Conservation (phyloP, 2,329 filamentous ascomycete genomes). For the Penicillium aurantiogriseum region DNA sequence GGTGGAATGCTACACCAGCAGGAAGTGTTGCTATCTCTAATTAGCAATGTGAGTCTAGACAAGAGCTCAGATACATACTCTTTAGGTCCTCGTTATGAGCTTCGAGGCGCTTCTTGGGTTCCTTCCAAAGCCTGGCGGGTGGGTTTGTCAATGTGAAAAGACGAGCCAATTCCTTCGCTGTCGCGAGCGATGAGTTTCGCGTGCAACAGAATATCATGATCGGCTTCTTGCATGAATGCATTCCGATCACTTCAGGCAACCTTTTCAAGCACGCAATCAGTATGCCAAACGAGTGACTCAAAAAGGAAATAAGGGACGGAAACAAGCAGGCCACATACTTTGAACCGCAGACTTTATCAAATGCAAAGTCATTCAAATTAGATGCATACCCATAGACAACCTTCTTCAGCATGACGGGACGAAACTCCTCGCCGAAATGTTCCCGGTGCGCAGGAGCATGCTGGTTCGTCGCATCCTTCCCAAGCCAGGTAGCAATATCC, state of each 20-base stretch:
- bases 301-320: neutral
- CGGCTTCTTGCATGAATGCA: slow-evolving; percentile 68
- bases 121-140: slow-evolving; percentile 61
- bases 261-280: slow-evolving; percentile 39
- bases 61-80: slow-evolving; percentile 35
- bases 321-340: slow-evolving; percentile 43
- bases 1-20: slow-evolving; percentile 75
- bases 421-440: slow-evolving; percentile 74
- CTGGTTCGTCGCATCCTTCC: slow-evolving; percentile 60
- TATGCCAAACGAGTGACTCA: neutral
- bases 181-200: slow-evolving; percentile 65
- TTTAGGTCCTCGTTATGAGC: slow-evolving; percentile 62
- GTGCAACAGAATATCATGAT: slow-evolving; percentile 84
- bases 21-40: slow-evolving; percentile 42
- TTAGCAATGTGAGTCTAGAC: slow-evolving; percentile 9
- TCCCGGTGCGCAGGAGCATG: slow-evolving; percentile 65
- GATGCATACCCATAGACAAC: slow-evolving; percentile 70
- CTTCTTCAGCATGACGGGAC: slow-evolving; percentile 74
- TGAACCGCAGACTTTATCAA: slow-evolving; percentile 67
- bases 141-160: slow-evolving; percentile 59
- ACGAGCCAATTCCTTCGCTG: slow-evolving; percentile 65
- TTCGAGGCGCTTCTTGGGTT: slow-evolving; percentile 51
- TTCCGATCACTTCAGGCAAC: slow-evolving; percentile 64
- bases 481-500: slow-evolving; percentile 78
- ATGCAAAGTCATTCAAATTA: slow-evolving; percentile 69